phyloP scores from a whole-genome alignment of 129 eudicot genomes.

The Oenanthe sinensis region DNA sequence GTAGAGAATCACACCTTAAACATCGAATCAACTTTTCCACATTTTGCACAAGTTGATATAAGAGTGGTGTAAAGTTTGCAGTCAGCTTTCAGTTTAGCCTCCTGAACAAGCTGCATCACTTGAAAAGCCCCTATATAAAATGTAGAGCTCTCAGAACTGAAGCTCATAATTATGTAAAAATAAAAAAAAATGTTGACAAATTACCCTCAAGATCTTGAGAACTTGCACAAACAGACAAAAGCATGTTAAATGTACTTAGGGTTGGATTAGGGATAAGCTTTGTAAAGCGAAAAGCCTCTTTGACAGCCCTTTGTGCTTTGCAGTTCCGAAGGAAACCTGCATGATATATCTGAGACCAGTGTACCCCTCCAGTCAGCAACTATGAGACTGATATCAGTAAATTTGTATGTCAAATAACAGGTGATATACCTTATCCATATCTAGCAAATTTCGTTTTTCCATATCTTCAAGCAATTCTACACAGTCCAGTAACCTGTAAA shows the following conservation, averaged over 20 bases:
- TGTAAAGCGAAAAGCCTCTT: conserved; percentile 81
- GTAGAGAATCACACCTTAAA: conserved; percentile 54
- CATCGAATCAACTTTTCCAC: conserved; percentile 94
- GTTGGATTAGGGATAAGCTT: conserved; percentile 79
- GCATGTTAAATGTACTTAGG: conserved; percentile 90
- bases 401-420: not conserved
- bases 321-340: conserved; percentile 56
- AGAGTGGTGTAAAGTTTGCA: conserved; percentile 94
- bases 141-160: not conserved
- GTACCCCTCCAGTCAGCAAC: conserved; percentile 14
- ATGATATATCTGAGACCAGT: conserved; percentile 71
- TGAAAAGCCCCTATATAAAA: conserved; percentile 66
- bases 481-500: conserved; percentile 70
- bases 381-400: not conserved
- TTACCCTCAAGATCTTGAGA: conserved; percentile 78
- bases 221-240: conserved; percentile 81
- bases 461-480: conserved; percentile 80
- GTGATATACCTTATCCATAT: conserved; percentile 71
- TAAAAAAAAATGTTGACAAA: not conserved
- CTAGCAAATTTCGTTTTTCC: conserved; percentile 60
- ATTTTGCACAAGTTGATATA: conserved; percentile 87
- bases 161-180: not conserved
- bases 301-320: conserved; percentile 70
- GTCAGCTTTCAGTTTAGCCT: conserved; percentile 74
- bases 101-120: conserved; percentile 61